Conservation (phyloP, 2,329 filamentous ascomycete species). For the Penicillium thymicola region DNA sequence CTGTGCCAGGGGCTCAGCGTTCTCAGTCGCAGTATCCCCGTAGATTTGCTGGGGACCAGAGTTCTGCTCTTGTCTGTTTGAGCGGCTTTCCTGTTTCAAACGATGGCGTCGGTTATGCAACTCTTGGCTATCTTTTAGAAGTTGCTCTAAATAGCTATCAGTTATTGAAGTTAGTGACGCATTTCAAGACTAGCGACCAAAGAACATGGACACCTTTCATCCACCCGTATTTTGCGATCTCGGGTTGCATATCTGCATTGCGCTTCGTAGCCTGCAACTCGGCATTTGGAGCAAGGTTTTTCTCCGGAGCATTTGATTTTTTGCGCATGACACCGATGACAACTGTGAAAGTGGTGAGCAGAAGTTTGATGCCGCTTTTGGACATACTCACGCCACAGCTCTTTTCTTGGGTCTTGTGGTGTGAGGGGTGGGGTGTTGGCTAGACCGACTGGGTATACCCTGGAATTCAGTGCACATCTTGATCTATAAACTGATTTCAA, state of each 20-base stretch:
- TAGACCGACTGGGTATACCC: background rate
- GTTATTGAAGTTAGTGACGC: background rate
- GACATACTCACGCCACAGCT: background rate
- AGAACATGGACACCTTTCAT: constrained; percentile 15
- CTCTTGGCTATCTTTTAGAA: constrained; percentile 16
- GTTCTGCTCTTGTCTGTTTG: background rate
- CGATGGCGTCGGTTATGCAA: background rate
- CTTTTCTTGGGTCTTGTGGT: constrained; percentile 6
- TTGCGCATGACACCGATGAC: constrained; percentile 41
- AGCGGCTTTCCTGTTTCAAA: background rate
- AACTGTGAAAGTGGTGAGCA: constrained; percentile 17
- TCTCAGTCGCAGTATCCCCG: constrained; percentile 1
- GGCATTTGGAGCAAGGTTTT: constrained; percentile 40
- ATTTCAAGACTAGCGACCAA: background rate
- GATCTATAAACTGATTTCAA: background rate
- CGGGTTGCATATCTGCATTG: constrained; percentile 37
- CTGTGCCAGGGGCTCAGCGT: constrained; percentile 13
- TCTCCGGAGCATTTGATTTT: constrained; percentile 45
- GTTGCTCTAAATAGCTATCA: constrained; percentile 26
- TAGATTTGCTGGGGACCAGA: background rate
- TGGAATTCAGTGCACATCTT: background rate
- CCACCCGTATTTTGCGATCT: constrained; percentile 37
- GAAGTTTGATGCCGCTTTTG: background rate
- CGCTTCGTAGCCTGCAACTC: constrained; percentile 26
- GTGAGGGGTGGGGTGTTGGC: background rate